Conservation (phyloP, 2,329 filamentous ascomycete genomes). For the Stylonectria norvegica region DNA sequence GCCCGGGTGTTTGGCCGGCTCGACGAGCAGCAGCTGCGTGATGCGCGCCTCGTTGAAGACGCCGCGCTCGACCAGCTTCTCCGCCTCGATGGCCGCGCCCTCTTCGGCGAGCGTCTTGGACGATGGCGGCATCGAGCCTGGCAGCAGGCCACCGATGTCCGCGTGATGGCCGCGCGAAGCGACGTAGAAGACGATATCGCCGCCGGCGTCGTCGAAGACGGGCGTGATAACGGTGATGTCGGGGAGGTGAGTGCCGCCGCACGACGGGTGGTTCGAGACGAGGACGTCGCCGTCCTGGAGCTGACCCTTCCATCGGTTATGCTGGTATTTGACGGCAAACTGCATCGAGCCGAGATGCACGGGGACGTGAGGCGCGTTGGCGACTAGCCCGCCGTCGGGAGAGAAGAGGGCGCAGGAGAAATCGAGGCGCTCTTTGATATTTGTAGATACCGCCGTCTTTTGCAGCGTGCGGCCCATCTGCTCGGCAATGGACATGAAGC, state of each 20-base stretch:
- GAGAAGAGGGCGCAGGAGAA: conserved; percentile 80
- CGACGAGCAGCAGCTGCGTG: conserved; percentile 65
- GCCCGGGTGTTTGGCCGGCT: conserved; percentile 70
- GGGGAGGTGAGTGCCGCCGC: conserved; percentile 38
- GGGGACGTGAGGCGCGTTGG: conserved; percentile 72
- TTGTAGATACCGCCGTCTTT: conserved; percentile 73
- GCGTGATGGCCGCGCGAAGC: conserved; percentile 33
- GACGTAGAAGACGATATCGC: conserved; percentile 28
- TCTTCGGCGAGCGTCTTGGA: conserved; percentile 64
- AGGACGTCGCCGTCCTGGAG: conserved; percentile 36
- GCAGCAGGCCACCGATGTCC: conserved; percentile 70
- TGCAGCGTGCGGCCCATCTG: conserved; percentile 80
- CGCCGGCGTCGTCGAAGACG: conserved; percentile 34
- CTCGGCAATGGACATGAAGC: conserved; percentile 82
- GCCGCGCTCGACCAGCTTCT: conserved; percentile 72
- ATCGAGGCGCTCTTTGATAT: conserved; percentile 77
- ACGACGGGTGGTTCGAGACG: conserved; percentile 33
- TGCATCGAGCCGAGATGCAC: conserved; percentile 77
- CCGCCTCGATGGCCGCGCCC: conserved; percentile 61
- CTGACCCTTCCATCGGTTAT: conserved; percentile 58
- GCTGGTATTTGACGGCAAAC: conserved; percentile 70
- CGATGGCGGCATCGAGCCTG: conserved; percentile 78
- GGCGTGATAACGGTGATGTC: conserved; percentile 60
- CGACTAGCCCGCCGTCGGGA: conserved; percentile 67
- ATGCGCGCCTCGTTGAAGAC: conserved; percentile 76